Base-by-base conservation (phyloP, 129 eudicot genomes). In the Flaveria robusta region DNA sequence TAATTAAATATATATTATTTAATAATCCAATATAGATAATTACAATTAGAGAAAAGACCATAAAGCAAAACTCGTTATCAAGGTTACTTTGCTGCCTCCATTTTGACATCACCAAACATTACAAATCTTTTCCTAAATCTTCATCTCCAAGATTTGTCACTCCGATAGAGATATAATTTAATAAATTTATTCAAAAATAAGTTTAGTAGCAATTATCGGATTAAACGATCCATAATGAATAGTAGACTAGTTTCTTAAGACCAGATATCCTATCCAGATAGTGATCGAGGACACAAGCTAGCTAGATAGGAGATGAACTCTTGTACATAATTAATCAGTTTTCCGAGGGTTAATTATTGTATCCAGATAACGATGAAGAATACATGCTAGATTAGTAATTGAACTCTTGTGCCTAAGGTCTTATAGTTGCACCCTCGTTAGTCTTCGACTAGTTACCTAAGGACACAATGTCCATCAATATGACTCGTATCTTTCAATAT, bases 41-140 rank as follows among this genome's bases (percentile, higher is more conserved):
- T 72, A 79, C 37, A 26, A 68, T 55, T 69, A 68, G 42, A 9
- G 64, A 67, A 67, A 80, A 59, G 43, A 71, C 60, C 82, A 74
- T 55, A 82, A 79, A 71, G 84, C 41, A 70, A 72, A 55, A 67
- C 71, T 79, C 79, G 31, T 79, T 76, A 49, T 86, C 85, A 72
- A 50, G 83, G 87, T 72, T 58, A 68, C 81, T 68, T 71, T 68
- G 79, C 77, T 79, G 74, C 86, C 71, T 75, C 65, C 68, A 74
- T 64, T 64, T 81, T 78, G 77, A 79, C 82, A 82, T 79, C 89
- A 82, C 84, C 72, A 79, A 82, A 85, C 86, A 85, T 66, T 54
- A 72, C 79, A 82, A 70, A 76, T 86, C 86, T 72, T 86, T 76
- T 66, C 27, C 58, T 52, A 67, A 79, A 79, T 75, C 75, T 83